phyloP scores from a whole-genome alignment of 2,329 filamentous ascomycete genomes.

The Elsinoe ampelina region DNA sequence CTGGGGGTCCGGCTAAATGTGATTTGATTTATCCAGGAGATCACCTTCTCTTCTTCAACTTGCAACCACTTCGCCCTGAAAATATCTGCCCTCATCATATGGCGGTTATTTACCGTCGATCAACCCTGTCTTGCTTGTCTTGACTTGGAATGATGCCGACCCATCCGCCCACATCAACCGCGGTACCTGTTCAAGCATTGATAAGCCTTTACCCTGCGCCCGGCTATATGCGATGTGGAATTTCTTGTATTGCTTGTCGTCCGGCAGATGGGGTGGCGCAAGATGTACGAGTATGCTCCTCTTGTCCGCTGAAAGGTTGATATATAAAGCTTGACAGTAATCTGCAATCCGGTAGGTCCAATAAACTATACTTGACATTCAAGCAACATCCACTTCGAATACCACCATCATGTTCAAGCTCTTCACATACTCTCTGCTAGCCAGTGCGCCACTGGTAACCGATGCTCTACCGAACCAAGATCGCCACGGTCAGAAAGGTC shows the following conservation, averaged over 20 bases:
- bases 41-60: slow-evolving; percentile 1
- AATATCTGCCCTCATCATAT: not conserved
- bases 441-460: not conserved
- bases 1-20: not conserved
- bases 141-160: not conserved
- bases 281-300: not conserved
- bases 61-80: not conserved
- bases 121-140: not conserved
- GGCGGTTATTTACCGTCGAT: not conserved
- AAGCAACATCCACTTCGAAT: not conserved
- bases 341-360: not conserved
- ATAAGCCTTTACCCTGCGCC: slow-evolving; percentile 5
- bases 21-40: not conserved
- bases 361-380: not conserved
- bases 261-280: not conserved
- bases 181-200: not conserved
- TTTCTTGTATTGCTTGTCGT: not conserved
- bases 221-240: slow-evolving; percentile 3
- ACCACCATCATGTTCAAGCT: not conserved
- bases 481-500: slow-evolving; percentile 20
- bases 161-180: slow-evolving; percentile 1
- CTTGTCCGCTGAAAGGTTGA: not conserved
- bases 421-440: not conserved
- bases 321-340: not conserved
- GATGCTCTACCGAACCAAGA: not conserved